phyloP scores from a whole-genome alignment of 257 asterid genomes.

The Lantana camara region DNA sequence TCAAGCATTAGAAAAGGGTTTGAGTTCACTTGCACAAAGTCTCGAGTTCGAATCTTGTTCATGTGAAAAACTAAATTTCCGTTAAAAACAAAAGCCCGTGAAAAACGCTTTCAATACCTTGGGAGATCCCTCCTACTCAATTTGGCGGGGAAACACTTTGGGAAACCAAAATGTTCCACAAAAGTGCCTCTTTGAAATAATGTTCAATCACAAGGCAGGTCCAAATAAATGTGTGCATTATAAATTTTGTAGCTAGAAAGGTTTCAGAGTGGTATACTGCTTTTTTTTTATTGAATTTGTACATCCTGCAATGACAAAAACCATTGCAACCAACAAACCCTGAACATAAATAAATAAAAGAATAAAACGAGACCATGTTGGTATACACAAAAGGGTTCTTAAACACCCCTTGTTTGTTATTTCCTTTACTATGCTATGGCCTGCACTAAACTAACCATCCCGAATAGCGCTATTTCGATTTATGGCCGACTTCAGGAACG shows the following conservation, averaged over 20 bases:
- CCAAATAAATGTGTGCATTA: slow-evolving; percentile 23
- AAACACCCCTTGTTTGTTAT: slow-evolving; percentile 42
- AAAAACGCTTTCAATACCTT: no score
- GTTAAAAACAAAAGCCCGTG: no score
- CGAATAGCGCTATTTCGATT: slow-evolving; percentile 35
- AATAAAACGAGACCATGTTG: slow-evolving; percentile 9
- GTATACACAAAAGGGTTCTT: slow-evolving; percentile 46
- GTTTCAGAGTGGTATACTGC: slow-evolving; percentile 17
- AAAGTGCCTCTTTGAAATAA: background rate
- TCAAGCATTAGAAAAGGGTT: no score
- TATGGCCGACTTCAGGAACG: slow-evolving; percentile 35
- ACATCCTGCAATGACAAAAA: slow-evolving; percentile 41
- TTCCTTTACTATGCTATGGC: slow-evolving; percentile 27
- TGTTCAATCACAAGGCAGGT: slow-evolving; percentile 4
- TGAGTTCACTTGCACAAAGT: no score
- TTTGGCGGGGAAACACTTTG: no score
- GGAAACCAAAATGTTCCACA: no score
- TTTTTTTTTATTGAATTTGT: slow-evolving; percentile 40
- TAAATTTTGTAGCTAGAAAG: slow-evolving; percentile 30
- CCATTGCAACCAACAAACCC: slow-evolving; percentile 25
- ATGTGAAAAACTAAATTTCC: no score
- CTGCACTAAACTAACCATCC: slow-evolving; percentile 30
- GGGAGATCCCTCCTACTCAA: no score
- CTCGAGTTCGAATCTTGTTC: no score
- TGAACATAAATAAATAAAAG: no score